Evolutionary conservation across 192 early-diverging fungal species (phyloP).

Genomic region (Coemansia sp.): DNA sequence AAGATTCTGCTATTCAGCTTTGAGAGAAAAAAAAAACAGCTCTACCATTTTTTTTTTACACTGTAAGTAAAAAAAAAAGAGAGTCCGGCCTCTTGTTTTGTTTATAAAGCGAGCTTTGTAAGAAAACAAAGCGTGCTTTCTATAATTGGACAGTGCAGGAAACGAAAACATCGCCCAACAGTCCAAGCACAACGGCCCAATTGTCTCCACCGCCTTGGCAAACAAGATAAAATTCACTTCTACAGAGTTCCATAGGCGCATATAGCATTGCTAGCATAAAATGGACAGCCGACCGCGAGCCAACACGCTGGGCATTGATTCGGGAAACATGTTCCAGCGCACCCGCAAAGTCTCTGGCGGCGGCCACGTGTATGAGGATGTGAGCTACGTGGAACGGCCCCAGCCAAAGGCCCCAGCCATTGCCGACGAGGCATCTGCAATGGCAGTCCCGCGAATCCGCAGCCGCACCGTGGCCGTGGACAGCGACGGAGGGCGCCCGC

Average conservation of each 20-base stretch:
- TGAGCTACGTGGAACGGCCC: slow-evolving; percentile 16
- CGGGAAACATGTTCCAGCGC: slow-evolving; percentile 18
- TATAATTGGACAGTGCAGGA: too few relatives aligned
- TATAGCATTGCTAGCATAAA: slow-evolving; percentile 1
- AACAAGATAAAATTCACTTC: too few relatives aligned
- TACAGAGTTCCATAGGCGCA: neutral
- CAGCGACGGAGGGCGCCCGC: slow-evolving; percentile 8
- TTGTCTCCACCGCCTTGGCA: too few relatives aligned
- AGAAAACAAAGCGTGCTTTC: too few relatives aligned
- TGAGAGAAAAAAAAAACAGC: too few relatives aligned
- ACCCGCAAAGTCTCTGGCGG: slow-evolving; percentile 24
- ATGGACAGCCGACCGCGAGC: slow-evolving; percentile 30
- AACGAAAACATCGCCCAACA: too few relatives aligned
- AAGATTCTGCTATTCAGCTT: too few relatives aligned
- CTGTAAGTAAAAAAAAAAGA: too few relatives aligned
- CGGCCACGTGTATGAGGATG: slow-evolving; percentile 20
- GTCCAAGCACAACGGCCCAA: too few relatives aligned
- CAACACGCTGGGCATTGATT: slow-evolving; percentile 43
- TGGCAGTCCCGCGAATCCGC: slow-evolving; percentile 26
- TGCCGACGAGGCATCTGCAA: slow-evolving; percentile 12
- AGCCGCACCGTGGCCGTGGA: slow-evolving; percentile 43
- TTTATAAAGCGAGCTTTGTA: too few relatives aligned
- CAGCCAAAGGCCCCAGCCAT: slow-evolving; percentile 24
- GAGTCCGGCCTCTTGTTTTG: too few relatives aligned
- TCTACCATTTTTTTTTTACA: too few relatives aligned